phyloP scores from a whole-genome alignment of 306 rosid species.

The Rosa multiflora region DNA sequence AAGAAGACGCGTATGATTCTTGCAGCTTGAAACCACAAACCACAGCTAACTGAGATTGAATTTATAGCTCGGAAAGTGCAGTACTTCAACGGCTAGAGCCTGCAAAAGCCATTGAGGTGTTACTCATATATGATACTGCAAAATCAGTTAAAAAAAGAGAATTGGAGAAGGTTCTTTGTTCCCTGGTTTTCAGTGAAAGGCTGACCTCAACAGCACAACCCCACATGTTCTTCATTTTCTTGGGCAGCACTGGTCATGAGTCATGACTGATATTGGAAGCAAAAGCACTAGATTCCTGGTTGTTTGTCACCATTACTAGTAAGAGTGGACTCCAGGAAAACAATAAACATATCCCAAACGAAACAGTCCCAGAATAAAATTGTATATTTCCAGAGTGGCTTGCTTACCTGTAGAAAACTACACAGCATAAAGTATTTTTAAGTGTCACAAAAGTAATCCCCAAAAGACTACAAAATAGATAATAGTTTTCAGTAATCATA shows the following conservation, averaged over 20 bases:
- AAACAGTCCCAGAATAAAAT: conserved; percentile 22
- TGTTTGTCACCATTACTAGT: conserved; percentile 55
- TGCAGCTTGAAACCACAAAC: conserved; percentile 22
- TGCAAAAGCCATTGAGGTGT: conserved; percentile 38
- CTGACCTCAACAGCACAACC: conserved; percentile 40
- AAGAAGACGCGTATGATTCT: conserved; percentile 9
- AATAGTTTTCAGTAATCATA: neutral
- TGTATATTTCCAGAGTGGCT: conserved; percentile 37
- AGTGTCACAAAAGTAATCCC: neutral
- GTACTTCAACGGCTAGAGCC: conserved; percentile 23
- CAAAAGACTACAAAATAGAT: conserved; percentile 15
- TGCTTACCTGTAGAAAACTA: conserved; percentile 34
- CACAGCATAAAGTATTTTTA: conserved; percentile 19
- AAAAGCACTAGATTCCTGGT: conserved; percentile 68
- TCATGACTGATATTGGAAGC: conserved; percentile 35
- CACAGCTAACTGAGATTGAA: conserved; percentile 7
- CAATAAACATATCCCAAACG: conserved; percentile 43
- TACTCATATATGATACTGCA: conserved; percentile 48
- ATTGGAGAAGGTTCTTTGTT: conserved; percentile 26
- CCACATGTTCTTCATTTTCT: conserved; percentile 57
- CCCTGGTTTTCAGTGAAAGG: conserved; percentile 78
- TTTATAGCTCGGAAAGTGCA: conserved; percentile 17
- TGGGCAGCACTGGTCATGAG: conserved; percentile 24
- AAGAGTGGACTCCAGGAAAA: conserved; percentile 31
- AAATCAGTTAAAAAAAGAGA: conserved; percentile 39